phyloP scores from a whole-genome alignment of 139 green algal species.

The Closterium sp. region DNA sequence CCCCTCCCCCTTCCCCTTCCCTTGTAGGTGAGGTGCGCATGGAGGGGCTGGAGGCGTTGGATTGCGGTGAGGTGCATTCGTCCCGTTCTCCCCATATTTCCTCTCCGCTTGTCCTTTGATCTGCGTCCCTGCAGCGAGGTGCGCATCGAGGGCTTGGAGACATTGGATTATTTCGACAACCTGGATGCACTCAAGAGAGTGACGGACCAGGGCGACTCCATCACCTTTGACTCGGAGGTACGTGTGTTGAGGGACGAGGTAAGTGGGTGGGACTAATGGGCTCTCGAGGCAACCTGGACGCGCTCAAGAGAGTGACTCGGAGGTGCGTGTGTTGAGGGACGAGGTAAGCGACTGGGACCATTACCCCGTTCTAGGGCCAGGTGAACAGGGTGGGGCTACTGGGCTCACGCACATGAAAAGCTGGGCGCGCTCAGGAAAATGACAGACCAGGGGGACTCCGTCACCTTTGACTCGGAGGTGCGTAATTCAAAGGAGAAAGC shows the following conservation, averaged over 20 bases:
- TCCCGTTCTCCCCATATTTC: background rate
- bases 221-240: conserved; percentile 41
- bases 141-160: conserved; percentile 38
- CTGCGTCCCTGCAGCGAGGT: conserved; percentile 29
- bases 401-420: conserved; percentile 50
- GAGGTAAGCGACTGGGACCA: background rate
- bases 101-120: background rate
- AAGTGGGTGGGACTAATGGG: background rate
- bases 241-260: background rate
- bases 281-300: background rate
- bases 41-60: background rate
- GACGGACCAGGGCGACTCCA: conserved; percentile 39
- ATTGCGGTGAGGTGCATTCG: background rate
- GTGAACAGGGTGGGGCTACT: conserved; percentile 36
- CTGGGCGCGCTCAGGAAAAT: background rate
- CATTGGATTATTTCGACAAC: conserved; percentile 51
- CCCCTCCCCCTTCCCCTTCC: background rate
- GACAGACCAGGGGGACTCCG: conserved; percentile 41
- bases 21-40: background rate
- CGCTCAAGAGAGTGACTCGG: background rate
- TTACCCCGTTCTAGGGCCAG: background rate
- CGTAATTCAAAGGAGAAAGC: background rate
- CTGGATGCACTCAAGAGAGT: background rate
- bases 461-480: conserved; percentile 43
- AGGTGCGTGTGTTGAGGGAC: background rate